Evolutionary conservation across 805 yeast species (phyloP).

Genomic region (Ogataea henricii): DNA sequence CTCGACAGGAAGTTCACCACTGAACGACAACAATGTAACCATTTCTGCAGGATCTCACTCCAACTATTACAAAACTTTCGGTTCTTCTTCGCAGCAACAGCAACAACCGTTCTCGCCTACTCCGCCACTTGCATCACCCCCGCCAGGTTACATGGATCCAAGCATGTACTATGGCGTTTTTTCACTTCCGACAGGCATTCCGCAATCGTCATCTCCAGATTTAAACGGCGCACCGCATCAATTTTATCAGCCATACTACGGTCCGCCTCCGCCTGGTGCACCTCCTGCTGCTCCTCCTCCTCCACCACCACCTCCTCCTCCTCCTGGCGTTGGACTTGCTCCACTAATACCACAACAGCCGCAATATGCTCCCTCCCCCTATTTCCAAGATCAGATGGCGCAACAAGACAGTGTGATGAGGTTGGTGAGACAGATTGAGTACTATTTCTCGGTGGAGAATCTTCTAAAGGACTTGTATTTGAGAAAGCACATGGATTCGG

Average conservation of each 20-base stretch:
- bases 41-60: conserved; percentile 4
- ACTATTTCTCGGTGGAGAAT: conserved; percentile 87
- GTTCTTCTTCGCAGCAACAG: conserved; percentile 5
- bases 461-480: conserved; percentile 78
- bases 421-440: conserved; percentile 63
- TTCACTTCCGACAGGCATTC: conserved; percentile 12
- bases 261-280: conserved; percentile 8
- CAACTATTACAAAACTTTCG: not conserved
- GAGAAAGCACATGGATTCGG: conserved; percentile 71
- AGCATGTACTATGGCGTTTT: conserved; percentile 15
- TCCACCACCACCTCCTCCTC: conserved; percentile 3
- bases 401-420: conserved; percentile 16
- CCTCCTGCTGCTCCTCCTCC: too few relatives aligned
- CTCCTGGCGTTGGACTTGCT: conserved; percentile 10
- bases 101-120: conserved; percentile 3
- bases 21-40: conserved; percentile 8
- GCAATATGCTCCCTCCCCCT: conserved; percentile 2
- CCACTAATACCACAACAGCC: conserved; percentile 12
- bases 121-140: conserved; percentile 13
- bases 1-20: conserved; percentile 21
- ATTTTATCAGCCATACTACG: conserved; percentile 17
- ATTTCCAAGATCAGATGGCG: not conserved
- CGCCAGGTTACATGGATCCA: conserved; percentile 21
- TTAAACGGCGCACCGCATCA: conserved; percentile 11
- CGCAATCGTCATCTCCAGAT: conserved; percentile 14